phyloP scores from a whole-genome alignment of 164 flowering plant genomes.

The Berberis vulgaris region DNA sequence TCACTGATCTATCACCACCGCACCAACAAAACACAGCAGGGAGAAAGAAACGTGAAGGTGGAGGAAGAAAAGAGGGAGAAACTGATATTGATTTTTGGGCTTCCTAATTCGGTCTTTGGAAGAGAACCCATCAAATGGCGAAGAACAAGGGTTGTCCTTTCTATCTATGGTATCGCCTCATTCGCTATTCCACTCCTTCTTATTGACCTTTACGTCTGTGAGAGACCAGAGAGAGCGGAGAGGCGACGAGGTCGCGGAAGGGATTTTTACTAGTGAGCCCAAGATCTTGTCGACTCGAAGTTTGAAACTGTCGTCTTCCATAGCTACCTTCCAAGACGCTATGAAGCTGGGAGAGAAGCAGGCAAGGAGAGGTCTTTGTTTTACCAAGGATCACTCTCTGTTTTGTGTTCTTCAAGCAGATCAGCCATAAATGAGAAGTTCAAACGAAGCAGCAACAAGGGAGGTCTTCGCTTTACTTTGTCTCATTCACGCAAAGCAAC shows the following conservation, averaged over 20 bases:
- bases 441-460: no score
- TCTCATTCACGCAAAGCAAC: no score
- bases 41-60: no score
- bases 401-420: no score
- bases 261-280: slow-evolving; percentile 36
- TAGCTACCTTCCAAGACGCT: background rate
- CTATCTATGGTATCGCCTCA: slow-evolving; percentile 15
- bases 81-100: slow-evolving; percentile 3
- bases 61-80: background rate
- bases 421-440: no score
- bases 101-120: slow-evolving; percentile 3
- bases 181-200: slow-evolving; percentile 47
- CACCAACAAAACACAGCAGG: no score
- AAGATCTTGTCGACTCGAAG: slow-evolving; percentile 57
- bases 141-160: slow-evolving; percentile 15
- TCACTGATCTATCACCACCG: no score
- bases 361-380: no score
- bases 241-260: slow-evolving; percentile 3
- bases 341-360: no score
- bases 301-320: slow-evolving; percentile 62
- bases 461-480: no score
- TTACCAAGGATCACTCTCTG: no score
- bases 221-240: slow-evolving; percentile 52
- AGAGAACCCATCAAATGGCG: slow-evolving; percentile 17
- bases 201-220: slow-evolving; percentile 48